phyloP scores from a whole-genome alignment of 2,329 filamentous ascomycete species.

The Sporothrix globosa region DNA sequence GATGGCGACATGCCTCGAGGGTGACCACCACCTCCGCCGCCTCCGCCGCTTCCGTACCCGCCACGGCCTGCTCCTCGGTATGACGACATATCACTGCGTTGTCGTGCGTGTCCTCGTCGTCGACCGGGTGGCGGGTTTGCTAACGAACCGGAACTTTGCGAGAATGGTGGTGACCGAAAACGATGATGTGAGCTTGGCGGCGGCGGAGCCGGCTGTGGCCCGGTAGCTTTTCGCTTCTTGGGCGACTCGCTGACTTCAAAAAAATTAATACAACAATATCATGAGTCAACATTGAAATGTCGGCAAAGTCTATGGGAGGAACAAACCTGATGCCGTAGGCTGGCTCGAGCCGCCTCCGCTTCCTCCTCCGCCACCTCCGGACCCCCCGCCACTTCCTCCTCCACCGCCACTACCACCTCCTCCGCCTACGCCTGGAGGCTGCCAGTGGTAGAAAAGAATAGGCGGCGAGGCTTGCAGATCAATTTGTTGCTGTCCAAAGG shows the following conservation, averaged over 20 bases:
- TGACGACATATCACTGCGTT: constrained; percentile 65
- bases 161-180: constrained; percentile 59
- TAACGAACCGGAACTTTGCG: constrained; percentile 50
- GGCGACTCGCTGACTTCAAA: constrained; percentile 62
- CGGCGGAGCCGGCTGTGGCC: constrained; percentile 54
- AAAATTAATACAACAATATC: constrained; percentile 37
- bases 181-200: constrained; percentile 52
- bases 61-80: constrained; percentile 46
- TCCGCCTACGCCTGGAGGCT: constrained; percentile 60
- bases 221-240: constrained; percentile 79
- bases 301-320: not conserved
- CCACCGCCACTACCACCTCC: not conserved
- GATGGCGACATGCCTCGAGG: constrained; percentile 41
- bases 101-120: constrained; percentile 64
- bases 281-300: too few species aligned
- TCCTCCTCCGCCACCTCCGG: constrained; percentile 53
- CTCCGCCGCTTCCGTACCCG: constrained; percentile 27
- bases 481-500: constrained; percentile 57
- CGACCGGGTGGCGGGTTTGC: constrained; percentile 58
- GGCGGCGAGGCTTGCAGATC: constrained; percentile 69
- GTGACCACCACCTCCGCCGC: constrained; percentile 27
- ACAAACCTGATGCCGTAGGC: constrained; percentile 29
- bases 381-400: constrained; percentile 45
- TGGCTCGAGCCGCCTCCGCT: constrained; percentile 25
- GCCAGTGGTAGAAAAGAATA: constrained; percentile 93